These are phyloP conservation scores for Fusarium sp. DNA, from an alignment of 2,329 filamentous ascomycete species.

Conservation along the genomic window DNA sequence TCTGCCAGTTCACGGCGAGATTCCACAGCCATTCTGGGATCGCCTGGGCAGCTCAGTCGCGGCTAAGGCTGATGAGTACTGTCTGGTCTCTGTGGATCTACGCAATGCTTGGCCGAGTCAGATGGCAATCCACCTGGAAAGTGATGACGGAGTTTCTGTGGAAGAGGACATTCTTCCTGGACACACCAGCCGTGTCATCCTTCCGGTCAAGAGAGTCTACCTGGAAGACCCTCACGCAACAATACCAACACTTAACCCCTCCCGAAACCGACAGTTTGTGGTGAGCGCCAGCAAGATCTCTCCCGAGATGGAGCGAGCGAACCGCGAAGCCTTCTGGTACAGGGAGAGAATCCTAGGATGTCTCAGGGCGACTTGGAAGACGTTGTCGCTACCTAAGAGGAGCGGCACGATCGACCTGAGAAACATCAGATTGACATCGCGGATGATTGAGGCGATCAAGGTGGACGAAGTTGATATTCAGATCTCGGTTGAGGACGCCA, in stretches of 20 bases:
- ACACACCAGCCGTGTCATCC: constrained; percentile 78
- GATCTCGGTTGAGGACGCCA: constrained; percentile 62
- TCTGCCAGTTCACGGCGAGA: constrained; percentile 75
- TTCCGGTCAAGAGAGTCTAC: constrained; percentile 81
- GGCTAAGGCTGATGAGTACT: constrained; percentile 71
- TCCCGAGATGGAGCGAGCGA: constrained; percentile 81
- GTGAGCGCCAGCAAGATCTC: constrained; percentile 84
- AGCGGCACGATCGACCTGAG: constrained; percentile 81
- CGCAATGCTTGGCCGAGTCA: constrained; percentile 91
- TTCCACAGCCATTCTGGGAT: constrained; percentile 72
- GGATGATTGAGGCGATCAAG: constrained; percentile 87
- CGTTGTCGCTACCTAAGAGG: constrained; percentile 62
- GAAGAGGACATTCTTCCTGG: constrained; percentile 73
- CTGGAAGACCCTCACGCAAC: constrained; percentile 80
- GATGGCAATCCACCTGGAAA: constrained; percentile 74
- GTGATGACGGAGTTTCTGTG: constrained; percentile 61
- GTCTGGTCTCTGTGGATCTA: constrained; percentile 84
- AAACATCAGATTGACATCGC: constrained; percentile 76
- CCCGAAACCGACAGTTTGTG: constrained; percentile 91
- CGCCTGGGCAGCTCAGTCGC: constrained; percentile 53
- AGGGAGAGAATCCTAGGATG: constrained; percentile 81
- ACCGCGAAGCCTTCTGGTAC: constrained; percentile 91
- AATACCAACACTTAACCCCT: constrained; percentile 84
- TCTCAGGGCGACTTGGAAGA: constrained; percentile 79
- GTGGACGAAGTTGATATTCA: constrained; percentile 82